A percentile compares a stretch with the other conserved stretches of the same genome.
Evolutionary conservation across 2,329 filamentous ascomycete genomes (phyloP).

Genomic region (Didymella keratinophila): DNA sequence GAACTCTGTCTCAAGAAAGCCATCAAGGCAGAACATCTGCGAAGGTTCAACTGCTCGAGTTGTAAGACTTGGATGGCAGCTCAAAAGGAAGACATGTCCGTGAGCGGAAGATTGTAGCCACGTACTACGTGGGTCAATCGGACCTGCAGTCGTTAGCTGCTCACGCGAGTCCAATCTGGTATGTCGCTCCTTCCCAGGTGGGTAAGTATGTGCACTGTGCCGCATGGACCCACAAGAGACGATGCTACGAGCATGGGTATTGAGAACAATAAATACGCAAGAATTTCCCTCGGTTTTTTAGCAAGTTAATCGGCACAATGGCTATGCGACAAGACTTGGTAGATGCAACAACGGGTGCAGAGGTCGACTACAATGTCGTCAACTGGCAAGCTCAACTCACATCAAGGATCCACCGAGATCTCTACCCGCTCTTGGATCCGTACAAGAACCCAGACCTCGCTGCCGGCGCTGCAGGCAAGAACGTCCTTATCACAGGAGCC

Average conservation of each 20-base stretch:
- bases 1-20: slow-evolving; percentile 3
- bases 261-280: background rate
- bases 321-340: background rate
- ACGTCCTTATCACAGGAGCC: background rate
- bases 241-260: background rate
- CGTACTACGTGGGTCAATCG: background rate
- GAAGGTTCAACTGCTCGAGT: background rate
- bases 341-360: background rate
- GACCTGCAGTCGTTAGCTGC: background rate
- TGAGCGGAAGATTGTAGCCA: background rate
- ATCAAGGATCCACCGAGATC: background rate
- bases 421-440: background rate
- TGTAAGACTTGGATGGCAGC: background rate
- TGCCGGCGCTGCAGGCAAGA: background rate
- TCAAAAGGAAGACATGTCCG: background rate
- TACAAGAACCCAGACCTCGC: background rate
- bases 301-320: background rate
- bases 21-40: background rate
- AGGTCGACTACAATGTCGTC: background rate
- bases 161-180: background rate
- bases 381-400: background rate
- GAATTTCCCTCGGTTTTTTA: no score
- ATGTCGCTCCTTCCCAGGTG: background rate
- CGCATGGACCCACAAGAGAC: background rate
- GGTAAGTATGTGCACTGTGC: background rate